Base-by-base conservation (phyloP, 2,329 filamentous ascomycete species). In the Polytolypa hystricis region DNA sequence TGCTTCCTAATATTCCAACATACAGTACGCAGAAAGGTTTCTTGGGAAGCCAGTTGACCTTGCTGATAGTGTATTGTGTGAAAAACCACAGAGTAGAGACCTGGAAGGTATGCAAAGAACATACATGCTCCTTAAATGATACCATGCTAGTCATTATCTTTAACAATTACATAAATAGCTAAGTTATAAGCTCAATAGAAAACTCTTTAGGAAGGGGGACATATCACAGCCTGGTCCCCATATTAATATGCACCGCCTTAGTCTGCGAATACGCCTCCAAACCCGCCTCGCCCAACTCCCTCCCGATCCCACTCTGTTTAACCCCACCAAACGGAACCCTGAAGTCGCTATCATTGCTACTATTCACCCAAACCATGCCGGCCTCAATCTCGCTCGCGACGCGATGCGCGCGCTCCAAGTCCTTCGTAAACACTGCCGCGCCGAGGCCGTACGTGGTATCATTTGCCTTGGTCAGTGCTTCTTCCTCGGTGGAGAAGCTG, bases 281-380 rank as follows among this genome's bases (percentile, higher is more conserved):
- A 2, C 72, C 73, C 33, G 71, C 71, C 55, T 77, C 73, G 11
- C 73, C 73, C 8, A 77, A 57, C 55, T 78, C 74, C 34, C 74
- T 58, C 15, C 74, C 74, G 50, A 77, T 76, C 2, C 74, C 74
- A 46, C 65, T 70, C 58, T 77, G 70, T 62, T 79, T 78, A 23
- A 76, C 70, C 27, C 74, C 74, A 17, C 74, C 74, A 47, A 78
- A 78, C 1, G 74, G 74, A 30, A 77, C 64, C 6, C 61, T 56
- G 50, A 61, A 58, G 41, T 64, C 56, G 31, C 55, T 55, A 45
- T 65, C 60, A 39, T 66, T 70, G 56, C 68, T 70, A 47, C 66
- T 71, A 48, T 83, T 83, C 51, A 83, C 72, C 63, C 77, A 80
- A 3, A 83, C 77, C 70, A 80, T 81, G 19, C 79, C 79, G 9